These are phyloP conservation scores for Penicillium bialowiezense DNA, from an alignment of 495 filamentous ascomycete genomes.

Conservation along the genomic window DNA sequence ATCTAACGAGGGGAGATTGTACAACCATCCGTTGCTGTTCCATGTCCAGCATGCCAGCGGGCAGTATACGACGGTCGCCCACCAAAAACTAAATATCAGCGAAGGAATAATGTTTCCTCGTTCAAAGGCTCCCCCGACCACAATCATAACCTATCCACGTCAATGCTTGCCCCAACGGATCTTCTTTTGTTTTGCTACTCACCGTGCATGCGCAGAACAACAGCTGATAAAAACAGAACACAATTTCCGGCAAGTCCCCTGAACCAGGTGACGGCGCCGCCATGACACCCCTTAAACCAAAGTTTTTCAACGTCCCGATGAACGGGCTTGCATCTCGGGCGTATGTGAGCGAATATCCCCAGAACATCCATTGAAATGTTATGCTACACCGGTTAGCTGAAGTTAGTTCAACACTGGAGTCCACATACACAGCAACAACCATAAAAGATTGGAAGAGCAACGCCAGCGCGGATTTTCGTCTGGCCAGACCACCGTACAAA, in stretches of 20 bases:
- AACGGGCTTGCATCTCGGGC: conserved; percentile 48
- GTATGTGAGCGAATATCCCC: conserved; percentile 57
- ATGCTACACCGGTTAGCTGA: conserved; percentile 14
- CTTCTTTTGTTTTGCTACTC: too few species aligned
- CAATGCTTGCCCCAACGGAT: neutral
- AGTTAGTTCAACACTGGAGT: neutral
- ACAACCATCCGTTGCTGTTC: conserved; percentile 57
- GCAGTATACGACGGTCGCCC: conserved; percentile 60
- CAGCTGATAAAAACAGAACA: conserved; percentile 57
- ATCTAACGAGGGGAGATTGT: conserved; percentile 52
- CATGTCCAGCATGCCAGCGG: conserved; percentile 61
- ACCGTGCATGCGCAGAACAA: conserved; percentile 58
- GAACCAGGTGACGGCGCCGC: conserved; percentile 50
- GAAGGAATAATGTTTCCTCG: conserved; percentile 54
- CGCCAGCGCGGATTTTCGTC: conserved; percentile 55
- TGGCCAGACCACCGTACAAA: conserved; percentile 55
- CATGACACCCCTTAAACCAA: conserved; percentile 51
- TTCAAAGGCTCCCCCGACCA: conserved; percentile 54
- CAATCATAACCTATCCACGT: conserved; percentile 40
- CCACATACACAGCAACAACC: conserved; percentile 42
- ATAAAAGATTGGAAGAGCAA: conserved; percentile 58
- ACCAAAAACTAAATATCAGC: conserved; percentile 55
- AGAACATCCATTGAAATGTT: conserved; percentile 58
- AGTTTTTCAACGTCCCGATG: conserved; percentile 52
- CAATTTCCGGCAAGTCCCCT: conserved; percentile 50